A percentile compares a stretch with the other conserved stretches of the same genome.
phyloP scores from a whole-genome alignment of 2,329 filamentous ascomycete genomes.

The Sporothrix curviconia region DNA sequence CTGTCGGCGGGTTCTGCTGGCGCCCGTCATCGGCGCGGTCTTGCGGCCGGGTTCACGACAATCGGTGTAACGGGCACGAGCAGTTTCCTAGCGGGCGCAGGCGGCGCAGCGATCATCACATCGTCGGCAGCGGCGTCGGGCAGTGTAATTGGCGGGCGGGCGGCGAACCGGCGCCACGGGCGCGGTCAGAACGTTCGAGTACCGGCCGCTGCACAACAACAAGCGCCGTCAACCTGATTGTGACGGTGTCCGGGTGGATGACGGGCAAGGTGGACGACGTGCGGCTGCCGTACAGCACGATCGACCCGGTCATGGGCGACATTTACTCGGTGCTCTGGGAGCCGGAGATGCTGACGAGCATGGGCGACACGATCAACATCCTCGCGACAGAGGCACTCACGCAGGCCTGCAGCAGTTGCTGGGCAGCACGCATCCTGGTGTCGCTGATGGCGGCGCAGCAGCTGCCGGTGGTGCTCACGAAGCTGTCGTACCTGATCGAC shows the following conservation, averaged over 20 bases:
- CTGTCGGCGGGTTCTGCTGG: conserved; percentile 85
- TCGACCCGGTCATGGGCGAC: conserved; percentile 96
- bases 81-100: conserved; percentile 83
- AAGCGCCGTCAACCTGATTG: conserved; percentile 92
- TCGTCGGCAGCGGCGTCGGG: conserved; percentile 82
- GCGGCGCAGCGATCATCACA: conserved; percentile 89
- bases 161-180: conserved; percentile 83
- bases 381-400: conserved; percentile 95
- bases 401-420: conserved; percentile 90
- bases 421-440: conserved; percentile 79
- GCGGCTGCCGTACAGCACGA: conserved; percentile 87
- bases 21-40: conserved; percentile 90
- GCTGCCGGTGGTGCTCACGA: conserved; percentile 85
- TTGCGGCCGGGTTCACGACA: conserved; percentile 90
- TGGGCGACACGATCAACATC: conserved; percentile 98
- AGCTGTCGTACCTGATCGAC: conserved; percentile 92
- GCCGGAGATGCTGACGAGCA: conserved; percentile 93
- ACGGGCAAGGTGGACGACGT: conserved; percentile 97
- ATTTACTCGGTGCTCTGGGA: conserved; percentile 97
- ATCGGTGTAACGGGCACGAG: conserved; percentile 87
- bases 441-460: conserved; percentile 88
- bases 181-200: conserved; percentile 93
- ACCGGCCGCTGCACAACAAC: conserved; percentile 93
- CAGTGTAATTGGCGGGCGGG: conserved; percentile 75
- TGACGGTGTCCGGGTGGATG: conserved; percentile 97